phyloP scores from a whole-genome alignment of 192 early-diverging fungal species.

The Backusella circina region DNA sequence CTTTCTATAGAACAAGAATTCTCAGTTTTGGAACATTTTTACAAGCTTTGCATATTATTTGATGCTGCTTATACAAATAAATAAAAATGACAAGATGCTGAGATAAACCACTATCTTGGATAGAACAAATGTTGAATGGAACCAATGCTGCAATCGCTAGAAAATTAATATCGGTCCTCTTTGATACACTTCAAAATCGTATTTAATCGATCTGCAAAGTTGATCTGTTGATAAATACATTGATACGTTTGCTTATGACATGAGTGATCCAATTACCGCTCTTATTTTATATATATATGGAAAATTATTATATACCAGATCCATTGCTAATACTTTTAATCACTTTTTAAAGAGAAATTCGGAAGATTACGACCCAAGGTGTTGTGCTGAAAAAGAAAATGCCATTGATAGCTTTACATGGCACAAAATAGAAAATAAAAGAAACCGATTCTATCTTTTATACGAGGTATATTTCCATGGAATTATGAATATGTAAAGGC shows the following conservation, averaged over 20 bases:
- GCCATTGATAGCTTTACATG: not conserved
- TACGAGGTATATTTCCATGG: not conserved
- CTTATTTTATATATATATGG: not conserved
- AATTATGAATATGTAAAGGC: not conserved
- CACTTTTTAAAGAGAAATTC: not conserved
- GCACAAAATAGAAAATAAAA: not conserved
- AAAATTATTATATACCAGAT: not conserved
- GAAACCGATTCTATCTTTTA: not conserved
- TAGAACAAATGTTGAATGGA: not conserved
- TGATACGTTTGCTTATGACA: not conserved
- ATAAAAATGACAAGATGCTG: not conserved
- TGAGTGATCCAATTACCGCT: not conserved
- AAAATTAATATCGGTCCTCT: not conserved
- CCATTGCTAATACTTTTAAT: not conserved
- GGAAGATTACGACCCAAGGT: not conserved
- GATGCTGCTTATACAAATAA: not conserved
- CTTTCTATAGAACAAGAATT: not conserved
- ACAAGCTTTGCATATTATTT: not conserved
- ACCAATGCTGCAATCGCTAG: not conserved
- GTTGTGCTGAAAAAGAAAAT: not conserved
- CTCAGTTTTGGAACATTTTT: not conserved
- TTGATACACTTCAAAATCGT: not conserved
- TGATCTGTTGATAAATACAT: not conserved
- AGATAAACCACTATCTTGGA: not conserved
- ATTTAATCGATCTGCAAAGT: not conserved